Conservation (phyloP, 805 yeast species). For the Kazachstania taianensis region DNA sequence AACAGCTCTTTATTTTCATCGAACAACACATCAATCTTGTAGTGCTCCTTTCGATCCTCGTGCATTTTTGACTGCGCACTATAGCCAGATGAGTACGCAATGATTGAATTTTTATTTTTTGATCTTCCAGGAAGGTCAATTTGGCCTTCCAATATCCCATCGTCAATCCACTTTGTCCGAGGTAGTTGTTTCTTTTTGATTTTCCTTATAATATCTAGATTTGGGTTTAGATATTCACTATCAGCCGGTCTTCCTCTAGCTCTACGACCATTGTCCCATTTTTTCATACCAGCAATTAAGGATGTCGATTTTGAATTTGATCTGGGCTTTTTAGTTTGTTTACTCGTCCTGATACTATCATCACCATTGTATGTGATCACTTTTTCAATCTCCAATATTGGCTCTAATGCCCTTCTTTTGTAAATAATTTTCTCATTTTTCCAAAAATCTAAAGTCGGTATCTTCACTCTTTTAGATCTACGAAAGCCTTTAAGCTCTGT, state of each 20-base stretch:
- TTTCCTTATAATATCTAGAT: constrained; percentile 10
- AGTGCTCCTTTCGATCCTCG: constrained; percentile 39
- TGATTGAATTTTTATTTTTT: constrained; percentile 22
- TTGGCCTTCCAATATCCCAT: constrained; percentile 13
- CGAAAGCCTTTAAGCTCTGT: no score
- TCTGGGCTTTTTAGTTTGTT: not conserved
- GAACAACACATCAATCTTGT: constrained; percentile 51
- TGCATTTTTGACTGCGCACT: constrained; percentile 36
- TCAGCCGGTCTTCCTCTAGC: no score
- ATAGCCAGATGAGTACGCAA: constrained; percentile 58
- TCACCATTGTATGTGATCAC: constrained; percentile 38
- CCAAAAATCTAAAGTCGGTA: constrained; percentile 78
- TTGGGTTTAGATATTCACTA: no score
- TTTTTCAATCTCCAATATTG: constrained; percentile 47
- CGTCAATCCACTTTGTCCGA: constrained; percentile 21
- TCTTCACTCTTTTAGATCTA: constrained; percentile 54
- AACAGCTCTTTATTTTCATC: constrained; percentile 49
- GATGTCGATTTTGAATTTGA: not conserved
- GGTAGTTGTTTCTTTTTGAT: constrained; percentile 19
- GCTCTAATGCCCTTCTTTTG: constrained; percentile 29
- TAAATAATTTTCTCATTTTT: constrained; percentile 69
- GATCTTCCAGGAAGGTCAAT: no score
- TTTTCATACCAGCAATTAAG: no score
- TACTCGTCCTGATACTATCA: no score
- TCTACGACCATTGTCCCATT: no score